Evolutionary conservation across 2,329 filamentous ascomycete genomes (phyloP), one percentile per base, ranked within the genome.

Genomic region (Aspergillus costaricaensis): DNA sequence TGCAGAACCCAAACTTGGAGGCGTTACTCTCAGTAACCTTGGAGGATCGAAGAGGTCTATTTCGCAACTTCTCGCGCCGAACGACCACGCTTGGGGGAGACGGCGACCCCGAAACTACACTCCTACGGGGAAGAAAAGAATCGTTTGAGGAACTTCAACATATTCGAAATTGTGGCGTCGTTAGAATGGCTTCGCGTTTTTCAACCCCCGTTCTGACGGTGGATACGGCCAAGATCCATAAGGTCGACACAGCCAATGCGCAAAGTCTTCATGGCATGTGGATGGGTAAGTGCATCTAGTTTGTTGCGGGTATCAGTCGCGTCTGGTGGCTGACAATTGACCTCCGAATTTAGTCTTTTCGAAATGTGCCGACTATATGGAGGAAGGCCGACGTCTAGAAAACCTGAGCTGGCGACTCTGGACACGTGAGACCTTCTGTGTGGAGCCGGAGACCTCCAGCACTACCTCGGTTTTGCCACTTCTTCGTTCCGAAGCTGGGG

Each of bases 241-340:
- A 96, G 76, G 92, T 98, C 72, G 93, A 98, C 79, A 96, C 94
- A 1, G 86, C 89, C 68, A 96, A 96, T 76, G 89, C 91, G 27
- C 91, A 96, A 79, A 96, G 93, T 74, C 86, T 98, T 55, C 96
- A 95, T 80, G 93, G 91, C 82, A 96, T 98, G 86, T 96, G 93
- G 92, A 94, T 92, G 76, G 91, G 92, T 96, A 80, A 85, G 91
- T 84, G 44, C 43, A 48, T 25, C 5, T 9, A 27, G 52, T 36
- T 4, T n/a, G 17, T 36, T 21, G 19, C 23, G 9, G 27, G 25
- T 27, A 43, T 36, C 39, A 44, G 19, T 55, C 23, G 25, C 43
- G 53, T 44, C 17, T 50, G 48, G 17, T 60, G 59, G 49, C 72
- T 76, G 68, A 75, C 66, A 44, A 49, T 58, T 44, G 32, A 58